Evolutionary conservation across 192 early-diverging fungal species (phyloP), one percentile per base, ranked within the genome.

Genomic region (Coemansia sp.): DNA sequence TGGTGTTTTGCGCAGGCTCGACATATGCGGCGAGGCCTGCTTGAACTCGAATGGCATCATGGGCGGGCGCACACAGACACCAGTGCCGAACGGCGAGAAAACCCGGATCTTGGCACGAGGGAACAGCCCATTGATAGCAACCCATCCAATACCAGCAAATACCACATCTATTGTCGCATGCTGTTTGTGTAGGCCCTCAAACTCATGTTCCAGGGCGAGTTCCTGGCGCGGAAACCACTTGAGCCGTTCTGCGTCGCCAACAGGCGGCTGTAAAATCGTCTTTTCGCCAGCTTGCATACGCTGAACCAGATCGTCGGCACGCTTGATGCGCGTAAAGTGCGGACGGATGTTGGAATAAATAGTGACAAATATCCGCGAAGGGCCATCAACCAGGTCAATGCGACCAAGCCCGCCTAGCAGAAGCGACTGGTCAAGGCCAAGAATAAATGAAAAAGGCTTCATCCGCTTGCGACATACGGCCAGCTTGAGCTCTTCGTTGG

Each of bases 21-120:
- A 69, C 54, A 65, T 74, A 61, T 72, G 77, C 1, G 68, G 60
- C 11, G 77, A 60, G 25, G 70, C 57, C 40, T 53, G 59, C 37
- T 77, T 72, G 59, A 79, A 89, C 76, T 88, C 87, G 52, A 81
- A 87, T 5, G 88, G 88, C 65, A 89, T 67, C 36, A 89, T 72
- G n/a, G 88, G 76, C 19, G 85, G 75, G 20, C 88, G 71, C 12
- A 83, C 40, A 37, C 59, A 71, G 20, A 80, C 83, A 5, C 83
- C 82, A 25, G 65, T 60, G 9, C 82, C 85, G 52, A 70, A 72
- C 7, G 87, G 84, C 28, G 84, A 72, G 65, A 73, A 78, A 3
- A 84, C 77, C n/a, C 68, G 68, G 31, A 88, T 69, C 26, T 64
- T 74, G 14, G 86, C 87, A 12, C 54, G 25, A 8, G 68, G 66